phyloP scores from a whole-genome alignment of 164 flowering plant species.

The Litsea cubeba region DNA sequence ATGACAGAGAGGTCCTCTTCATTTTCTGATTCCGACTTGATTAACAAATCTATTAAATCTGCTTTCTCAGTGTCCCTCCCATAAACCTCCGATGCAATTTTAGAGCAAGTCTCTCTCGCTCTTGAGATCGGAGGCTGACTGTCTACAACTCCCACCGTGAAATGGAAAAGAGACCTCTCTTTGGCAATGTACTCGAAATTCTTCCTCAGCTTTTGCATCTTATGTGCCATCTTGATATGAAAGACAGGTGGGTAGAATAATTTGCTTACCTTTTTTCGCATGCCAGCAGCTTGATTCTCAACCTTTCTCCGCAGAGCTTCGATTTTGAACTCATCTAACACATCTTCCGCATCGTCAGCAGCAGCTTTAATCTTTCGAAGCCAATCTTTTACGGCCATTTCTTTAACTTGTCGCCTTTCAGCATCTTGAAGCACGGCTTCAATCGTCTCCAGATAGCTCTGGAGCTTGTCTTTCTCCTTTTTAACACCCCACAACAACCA shows the following conservation, averaged over 20 bases:
- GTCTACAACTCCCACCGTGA: not conserved
- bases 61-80: conserved; percentile 11
- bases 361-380: conserved; percentile 3
- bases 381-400: conserved; percentile 9
- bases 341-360: conserved; percentile 10
- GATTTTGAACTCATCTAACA: conserved; percentile 2
- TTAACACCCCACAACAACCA: not conserved
- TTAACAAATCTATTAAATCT: not conserved
- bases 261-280: not conserved
- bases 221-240: not conserved
- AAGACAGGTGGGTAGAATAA: not conserved
- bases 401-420: conserved; percentile 18
- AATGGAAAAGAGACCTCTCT: not conserved
- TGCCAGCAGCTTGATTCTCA: too few species aligned
- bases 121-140: too few species aligned
- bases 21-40: not conserved
- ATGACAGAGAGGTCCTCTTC: not conserved
- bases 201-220: not conserved
- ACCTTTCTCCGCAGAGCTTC: too few species aligned
- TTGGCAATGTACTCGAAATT: not conserved
- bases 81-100: not conserved
- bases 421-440: conserved; percentile 20
- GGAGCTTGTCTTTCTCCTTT: not conserved
- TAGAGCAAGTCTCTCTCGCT: not conserved
- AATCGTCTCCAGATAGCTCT: not conserved